Evolutionary conservation across 1,284 basidiomycete species (phyloP), one percentile per base, ranked within the genome.

Genomic region (Ustilago shanxiensis): DNA sequence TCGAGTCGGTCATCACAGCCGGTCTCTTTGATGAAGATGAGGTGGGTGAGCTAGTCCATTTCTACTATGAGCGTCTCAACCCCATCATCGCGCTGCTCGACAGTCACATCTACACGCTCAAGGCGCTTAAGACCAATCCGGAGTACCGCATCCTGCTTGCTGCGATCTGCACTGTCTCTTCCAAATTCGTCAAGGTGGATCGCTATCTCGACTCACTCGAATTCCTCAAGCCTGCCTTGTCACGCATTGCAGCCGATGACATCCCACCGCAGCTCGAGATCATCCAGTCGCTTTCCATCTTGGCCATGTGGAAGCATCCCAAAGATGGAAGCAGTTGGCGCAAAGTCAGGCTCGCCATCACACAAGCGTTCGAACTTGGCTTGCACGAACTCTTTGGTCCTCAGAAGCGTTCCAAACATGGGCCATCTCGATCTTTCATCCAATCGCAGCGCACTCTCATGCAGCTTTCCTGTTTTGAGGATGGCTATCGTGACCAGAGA

Each of bases 211-310:
- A 77, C 39, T 52, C 70, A 22, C 74, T 77, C 66, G 74, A 77
- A 24, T 90, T 51, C 92, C 91, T 87, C 90, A 90, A 80, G 87
- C 88, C 44, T 91, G 90, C 79, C 89, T 90, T 80, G 89, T 90
- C 77, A 88, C 93, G 41, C 91, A 91, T 39, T 89, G 92, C 72
- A 91, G 58, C 90, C 14, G 77, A 69, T 33, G 91, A 80, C 90
- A 90, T 20, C 87, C 91, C 41, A 91, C 92, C 13, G 92, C 94
- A 83, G 89, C 90, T 37, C 92, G 93, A 78, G 89, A 88, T 33
- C 91, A 90, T 89, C 91, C 93, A 95, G 86, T 92, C 93, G 31
- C 93, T 93, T 84, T 91, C 92, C 11, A 93, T 93, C 79, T 88
- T 94, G 62, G 93, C 91, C 41, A 94, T 94, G 86, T 95, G 93